These are phyloP conservation scores for Pisolithus thermaeus DNA, from an alignment of 1,284 basidiomycete species.

Conservation along the genomic window DNA sequence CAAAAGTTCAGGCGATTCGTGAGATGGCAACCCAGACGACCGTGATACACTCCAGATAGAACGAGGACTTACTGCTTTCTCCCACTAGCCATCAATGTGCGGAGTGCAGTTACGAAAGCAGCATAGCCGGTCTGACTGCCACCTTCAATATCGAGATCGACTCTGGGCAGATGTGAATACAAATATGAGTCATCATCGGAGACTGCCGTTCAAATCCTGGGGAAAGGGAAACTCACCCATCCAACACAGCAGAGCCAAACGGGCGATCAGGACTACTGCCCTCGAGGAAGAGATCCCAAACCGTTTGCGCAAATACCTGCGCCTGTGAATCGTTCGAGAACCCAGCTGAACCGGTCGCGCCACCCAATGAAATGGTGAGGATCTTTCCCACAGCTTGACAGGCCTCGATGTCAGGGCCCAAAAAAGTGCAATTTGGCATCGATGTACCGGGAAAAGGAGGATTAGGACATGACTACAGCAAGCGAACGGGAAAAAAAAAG, in stretches of 20 bases:
- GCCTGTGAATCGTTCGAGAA: conserved; percentile 52
- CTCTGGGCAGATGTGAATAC: conserved; percentile 26
- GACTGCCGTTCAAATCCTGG: background rate
- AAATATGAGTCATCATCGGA: background rate
- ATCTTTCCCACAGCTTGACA: conserved; percentile 64
- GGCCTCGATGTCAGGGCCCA: conserved; percentile 49
- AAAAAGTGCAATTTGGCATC: conserved; percentile 50
- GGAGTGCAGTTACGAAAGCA: conserved; percentile 50
- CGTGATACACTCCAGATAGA: too few relatives aligned
- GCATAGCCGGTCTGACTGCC: conserved; percentile 46
- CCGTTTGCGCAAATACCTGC: conserved; percentile 45
- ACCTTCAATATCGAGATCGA: conserved; percentile 66
- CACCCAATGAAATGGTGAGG: conserved; percentile 59
- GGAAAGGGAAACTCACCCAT: conserved; percentile 40
- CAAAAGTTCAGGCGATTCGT: background rate
- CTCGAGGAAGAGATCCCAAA: conserved; percentile 66
- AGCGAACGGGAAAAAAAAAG: conserved; percentile 30
- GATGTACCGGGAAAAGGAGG: conserved; percentile 48
- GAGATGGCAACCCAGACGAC: too few relatives aligned
- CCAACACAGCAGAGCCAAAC: conserved; percentile 58
- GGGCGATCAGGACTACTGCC: conserved; percentile 42
- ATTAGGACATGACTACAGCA: conserved; percentile 39
- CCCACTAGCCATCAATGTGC: conserved; percentile 41
- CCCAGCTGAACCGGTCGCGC: conserved; percentile 47
- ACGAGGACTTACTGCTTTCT: conserved; percentile 40